Percentiles rank a stretch among this genome's conserved stretches.
These are phyloP conservation scores for Chytridium lagenaria DNA, from an alignment of 371 early-diverging fungal genomes.

Conservation along the genomic window DNA sequence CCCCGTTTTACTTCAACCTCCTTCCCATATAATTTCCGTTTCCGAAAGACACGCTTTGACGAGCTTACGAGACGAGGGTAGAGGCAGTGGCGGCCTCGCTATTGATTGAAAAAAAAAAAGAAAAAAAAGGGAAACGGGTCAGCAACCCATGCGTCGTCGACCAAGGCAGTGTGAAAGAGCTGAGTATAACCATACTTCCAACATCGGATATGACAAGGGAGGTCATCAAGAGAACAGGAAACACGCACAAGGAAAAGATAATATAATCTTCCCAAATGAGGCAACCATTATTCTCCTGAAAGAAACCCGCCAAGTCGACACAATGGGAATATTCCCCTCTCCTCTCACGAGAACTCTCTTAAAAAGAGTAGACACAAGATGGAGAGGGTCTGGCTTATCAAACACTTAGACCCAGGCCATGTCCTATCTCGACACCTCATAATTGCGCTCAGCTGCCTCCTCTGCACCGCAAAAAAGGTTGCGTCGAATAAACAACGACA, in stretches of 20 bases:
- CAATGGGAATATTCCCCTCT: neutral
- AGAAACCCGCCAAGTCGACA: too few relatives aligned
- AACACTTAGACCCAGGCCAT: neutral
- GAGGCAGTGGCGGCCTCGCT: constrained; percentile 87
- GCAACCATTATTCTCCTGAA: too few relatives aligned
- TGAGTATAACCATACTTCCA: neutral
- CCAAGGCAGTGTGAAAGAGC: constrained; percentile 60
- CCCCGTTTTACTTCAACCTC: neutral
- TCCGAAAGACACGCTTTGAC: neutral
- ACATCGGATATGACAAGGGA: neutral
- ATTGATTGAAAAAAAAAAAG: constrained; percentile 32
- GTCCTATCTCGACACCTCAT: neutral
- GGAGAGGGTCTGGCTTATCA: too few relatives aligned
- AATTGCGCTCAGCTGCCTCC: neutral
- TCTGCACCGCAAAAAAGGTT: neutral
- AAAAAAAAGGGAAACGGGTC: constrained; percentile 25
- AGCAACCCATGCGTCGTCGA: constrained; percentile 54
- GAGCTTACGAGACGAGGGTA: constrained; percentile 73
- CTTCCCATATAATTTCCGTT: neutral
- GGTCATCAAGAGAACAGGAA: neutral
- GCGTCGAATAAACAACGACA: neutral
- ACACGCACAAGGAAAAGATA: neutral
- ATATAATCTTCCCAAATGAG: too few relatives aligned
- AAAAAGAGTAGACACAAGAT: neutral
- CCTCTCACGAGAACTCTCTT: neutral